Percentiles rank a stretch among this genome's conserved stretches.
Evolutionary conservation across 2,329 filamentous ascomycete species (phyloP).

Genomic region (Didymellaceae sp.): DNA sequence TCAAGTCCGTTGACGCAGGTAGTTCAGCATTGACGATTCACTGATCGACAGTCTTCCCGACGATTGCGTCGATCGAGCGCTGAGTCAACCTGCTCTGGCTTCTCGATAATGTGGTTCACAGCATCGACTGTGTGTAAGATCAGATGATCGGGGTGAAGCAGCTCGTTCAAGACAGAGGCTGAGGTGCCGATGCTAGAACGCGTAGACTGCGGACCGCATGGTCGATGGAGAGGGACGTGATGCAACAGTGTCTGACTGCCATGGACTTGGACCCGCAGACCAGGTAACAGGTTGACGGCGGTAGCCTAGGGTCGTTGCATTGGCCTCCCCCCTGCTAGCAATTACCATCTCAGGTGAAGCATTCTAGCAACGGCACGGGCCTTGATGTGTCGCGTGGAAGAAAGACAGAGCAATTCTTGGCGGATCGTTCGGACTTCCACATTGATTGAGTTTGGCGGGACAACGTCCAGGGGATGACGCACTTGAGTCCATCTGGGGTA

Average conservation of each 20-base stretch:
- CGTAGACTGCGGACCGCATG: constrained; percentile 18
- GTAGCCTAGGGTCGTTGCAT: constrained; percentile 14
- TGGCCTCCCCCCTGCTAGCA: constrained; percentile 19
- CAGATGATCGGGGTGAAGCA: constrained; percentile 1
- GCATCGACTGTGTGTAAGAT: not conserved
- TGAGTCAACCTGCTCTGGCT: constrained; percentile 7
- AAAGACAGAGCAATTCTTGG: constrained; percentile 37
- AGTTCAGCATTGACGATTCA: not conserved
- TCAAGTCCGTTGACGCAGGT: not conserved
- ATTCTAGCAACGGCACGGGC: constrained; percentile 24
- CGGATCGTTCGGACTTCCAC: constrained; percentile 22
- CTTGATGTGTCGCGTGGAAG: constrained; percentile 36
- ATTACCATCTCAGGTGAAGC: constrained; percentile 18
- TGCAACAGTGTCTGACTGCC: constrained; percentile 32
- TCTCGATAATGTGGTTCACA: not conserved
- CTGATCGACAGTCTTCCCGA: not conserved
- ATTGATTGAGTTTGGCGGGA: constrained; percentile 28
- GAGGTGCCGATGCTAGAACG: constrained; percentile 21
- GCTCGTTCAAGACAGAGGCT: constrained; percentile 14
- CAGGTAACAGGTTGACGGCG: constrained; percentile 19
- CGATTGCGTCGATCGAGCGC: not conserved
- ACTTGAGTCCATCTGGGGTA: constrained; percentile 36
- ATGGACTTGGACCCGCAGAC: constrained; percentile 23
- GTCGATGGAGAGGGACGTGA: constrained; percentile 18
- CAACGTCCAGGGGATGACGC: constrained; percentile 38